These are phyloP conservation scores for Parathielavia hyrcaniae DNA, from an alignment of 495 filamentous ascomycete genomes.

Conservation along the genomic window DNA sequence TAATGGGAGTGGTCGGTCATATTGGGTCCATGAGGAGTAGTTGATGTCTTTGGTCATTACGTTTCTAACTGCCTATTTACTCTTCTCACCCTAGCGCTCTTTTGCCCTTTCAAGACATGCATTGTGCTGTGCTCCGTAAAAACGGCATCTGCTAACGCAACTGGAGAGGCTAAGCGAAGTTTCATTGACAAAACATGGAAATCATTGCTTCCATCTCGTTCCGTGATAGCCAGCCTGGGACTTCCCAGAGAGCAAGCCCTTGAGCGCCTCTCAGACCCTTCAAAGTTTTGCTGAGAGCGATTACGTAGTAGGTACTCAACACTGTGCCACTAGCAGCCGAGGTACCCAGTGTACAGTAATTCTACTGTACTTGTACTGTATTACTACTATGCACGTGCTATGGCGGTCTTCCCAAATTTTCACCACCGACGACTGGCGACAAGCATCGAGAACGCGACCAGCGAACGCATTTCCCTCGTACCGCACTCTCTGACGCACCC, in stretches of 20 bases:
- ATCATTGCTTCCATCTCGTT: too few relatives aligned
- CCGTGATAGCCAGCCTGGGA: too few relatives aligned
- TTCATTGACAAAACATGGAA: too few relatives aligned
- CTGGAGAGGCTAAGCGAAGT: background rate
- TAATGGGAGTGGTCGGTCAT: slow-evolving; percentile 21
- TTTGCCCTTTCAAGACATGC: background rate
- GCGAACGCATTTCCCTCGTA: background rate
- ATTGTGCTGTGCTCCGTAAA: background rate
- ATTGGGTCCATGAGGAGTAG: slow-evolving; percentile 19
- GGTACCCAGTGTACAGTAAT: too few relatives aligned
- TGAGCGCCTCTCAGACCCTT: too few relatives aligned
- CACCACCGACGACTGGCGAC: background rate
- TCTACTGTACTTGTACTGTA: background rate
- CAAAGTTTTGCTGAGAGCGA: too few relatives aligned
- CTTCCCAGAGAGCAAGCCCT: too few relatives aligned
- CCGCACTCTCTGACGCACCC: background rate
- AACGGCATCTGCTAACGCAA: background rate
- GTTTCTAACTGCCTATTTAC: background rate
- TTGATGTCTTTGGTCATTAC: slow-evolving; percentile 14
- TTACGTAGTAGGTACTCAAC: too few relatives aligned
- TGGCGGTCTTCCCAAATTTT: slow-evolving; percentile 3
- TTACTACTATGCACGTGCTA: background rate
- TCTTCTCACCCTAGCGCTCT: background rate
- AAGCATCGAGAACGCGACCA: background rate
- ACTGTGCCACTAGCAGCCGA: too few relatives aligned